phyloP scores from a whole-genome alignment of 2,329 filamentous ascomycete species.

The Penicillium sp. region DNA sequence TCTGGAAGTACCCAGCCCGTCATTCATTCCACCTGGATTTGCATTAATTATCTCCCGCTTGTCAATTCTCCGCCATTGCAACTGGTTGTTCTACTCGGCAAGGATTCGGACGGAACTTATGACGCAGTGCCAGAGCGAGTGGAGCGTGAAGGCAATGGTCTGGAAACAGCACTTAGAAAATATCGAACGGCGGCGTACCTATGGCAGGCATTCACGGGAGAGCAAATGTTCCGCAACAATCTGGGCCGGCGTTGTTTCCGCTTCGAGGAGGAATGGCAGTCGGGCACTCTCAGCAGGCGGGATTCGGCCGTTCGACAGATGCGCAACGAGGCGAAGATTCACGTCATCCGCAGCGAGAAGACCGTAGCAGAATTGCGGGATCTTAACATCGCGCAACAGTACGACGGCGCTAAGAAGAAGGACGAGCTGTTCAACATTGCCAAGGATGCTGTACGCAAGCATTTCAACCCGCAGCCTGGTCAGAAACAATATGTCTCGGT shows the following conservation, averaged over 20 bases:
- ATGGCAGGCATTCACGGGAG: constrained; percentile 95
- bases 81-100: constrained; percentile 81
- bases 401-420: constrained; percentile 67
- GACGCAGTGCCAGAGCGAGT: constrained; percentile 76
- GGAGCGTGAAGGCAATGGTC: constrained; percentile 76
- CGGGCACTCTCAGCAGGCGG: constrained; percentile 73
- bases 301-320: constrained; percentile 72
- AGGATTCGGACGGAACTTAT: constrained; percentile 83
- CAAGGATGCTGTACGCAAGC: constrained; percentile 71
- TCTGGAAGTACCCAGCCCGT: constrained; percentile 62
- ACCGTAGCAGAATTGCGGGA: constrained; percentile 82
- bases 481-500: constrained; percentile 89
- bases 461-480: constrained; percentile 73
- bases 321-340: constrained; percentile 88
- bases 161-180: constrained; percentile 81
- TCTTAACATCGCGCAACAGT: constrained; percentile 76
- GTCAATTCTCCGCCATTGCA: constrained; percentile 80
- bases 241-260: constrained; percentile 84
- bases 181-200: constrained; percentile 94
- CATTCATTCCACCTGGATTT: constrained; percentile 76
- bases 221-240: constrained; percentile 91
- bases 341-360: constrained; percentile 79
- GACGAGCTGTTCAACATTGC: constrained; percentile 77
- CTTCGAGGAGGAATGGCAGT: constrained; percentile 94
- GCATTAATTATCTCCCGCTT: constrained; percentile 82